Evolutionary conservation across 768 basidiomycete genomes (phyloP), one percentile per base, ranked within the genome.

Genomic region (Termitomyces sp.): DNA sequence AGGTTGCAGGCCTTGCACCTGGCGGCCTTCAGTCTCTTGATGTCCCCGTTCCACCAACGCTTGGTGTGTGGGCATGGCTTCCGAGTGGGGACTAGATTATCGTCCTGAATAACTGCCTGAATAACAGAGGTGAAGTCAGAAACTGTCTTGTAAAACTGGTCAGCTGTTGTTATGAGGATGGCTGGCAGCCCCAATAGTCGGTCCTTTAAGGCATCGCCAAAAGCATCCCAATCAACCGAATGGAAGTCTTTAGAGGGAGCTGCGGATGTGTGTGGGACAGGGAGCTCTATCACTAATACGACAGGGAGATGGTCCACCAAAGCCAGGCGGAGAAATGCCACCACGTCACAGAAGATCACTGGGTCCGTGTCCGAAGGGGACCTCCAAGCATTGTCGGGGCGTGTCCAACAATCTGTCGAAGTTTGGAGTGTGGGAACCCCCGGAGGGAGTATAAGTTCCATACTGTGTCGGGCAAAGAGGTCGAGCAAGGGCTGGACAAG

Each of bases 261-360:
- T 1, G n/a, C 7, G 0, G 49, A 14, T 1, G 50, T 24, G 7
- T 28, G 4, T 4, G 57, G 19, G 1, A 60, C 11, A 1, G 54
- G 37, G 1, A 70, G 19, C 3, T 68, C 62, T 0, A 75, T 5
- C 2, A 40, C 43, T 0, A 63, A 68, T 10, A 65, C 21, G 2
- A 75, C 65, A 0, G 70, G 72, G 10, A 70, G 58, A 44, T 75
- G 73, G 62, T 75, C 71, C 0, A 72, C 65, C 0, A 57, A 55
- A 0, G 60, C 52, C 1, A 65, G 66, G 0, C 9, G 10, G 9
- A 32, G 32, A 2, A 10, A 32, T 2, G 53, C 53, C 0, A 44
- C 35, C 2, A 32, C 9, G 10, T 32, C 10, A 10, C 32, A 32
- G 0, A 8, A n/a, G 11, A 43, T 14, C 4, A 10, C 34, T 0